Evolutionary conservation across 1,284 basidiomycete species (phyloP), one percentile per base, ranked within the genome.

Genomic region (Malassezia sympodialis): DNA sequence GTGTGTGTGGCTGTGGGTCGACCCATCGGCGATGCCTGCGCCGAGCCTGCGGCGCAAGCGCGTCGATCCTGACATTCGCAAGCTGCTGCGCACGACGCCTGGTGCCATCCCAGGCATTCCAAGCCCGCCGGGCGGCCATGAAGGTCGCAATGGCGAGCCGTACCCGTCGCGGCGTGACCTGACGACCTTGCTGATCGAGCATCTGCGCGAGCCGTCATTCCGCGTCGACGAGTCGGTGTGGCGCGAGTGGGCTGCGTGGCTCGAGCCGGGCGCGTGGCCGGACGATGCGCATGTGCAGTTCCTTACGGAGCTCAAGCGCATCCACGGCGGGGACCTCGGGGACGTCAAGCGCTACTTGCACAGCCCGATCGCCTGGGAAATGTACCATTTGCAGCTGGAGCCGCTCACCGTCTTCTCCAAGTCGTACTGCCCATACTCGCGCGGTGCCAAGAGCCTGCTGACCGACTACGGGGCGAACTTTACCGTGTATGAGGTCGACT

Each of bases 401-500:
- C 56, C 47, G 8, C 17, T 59, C 26, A 61, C 51, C 21, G 56
- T 61, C 15, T 61, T 61, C 19, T 57, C 54, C 40, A 58, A 58
- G 41, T 54, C 59, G 14, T 61, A 58, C 43, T 61, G 59, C 51
- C 59, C 59, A 15, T 61, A 54, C 51, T 61, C 59, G 51, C 26
- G 45, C 6, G 30, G 14, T 11, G 59, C 59, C 31, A 61, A 61
- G 48, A 35, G 26, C 15, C 45, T 58, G n/a, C 50, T 61, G 19
- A 26, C 15, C 27, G 26, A 40, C 47, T 42, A 47, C 42, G 14
- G 34, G 11, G 59, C 59, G 2, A 30, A 46, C 19, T 58, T 44
- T 34, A 46, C 35, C 7, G 19, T 8, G 14, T 53, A 58, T 41
- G 59, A 60, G 17, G 56, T 58, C 10, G 59, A 60, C 30, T 30